Base-by-base conservation (phyloP, 805 yeast species). In the Cyberlindnera euphorbiae region DNA sequence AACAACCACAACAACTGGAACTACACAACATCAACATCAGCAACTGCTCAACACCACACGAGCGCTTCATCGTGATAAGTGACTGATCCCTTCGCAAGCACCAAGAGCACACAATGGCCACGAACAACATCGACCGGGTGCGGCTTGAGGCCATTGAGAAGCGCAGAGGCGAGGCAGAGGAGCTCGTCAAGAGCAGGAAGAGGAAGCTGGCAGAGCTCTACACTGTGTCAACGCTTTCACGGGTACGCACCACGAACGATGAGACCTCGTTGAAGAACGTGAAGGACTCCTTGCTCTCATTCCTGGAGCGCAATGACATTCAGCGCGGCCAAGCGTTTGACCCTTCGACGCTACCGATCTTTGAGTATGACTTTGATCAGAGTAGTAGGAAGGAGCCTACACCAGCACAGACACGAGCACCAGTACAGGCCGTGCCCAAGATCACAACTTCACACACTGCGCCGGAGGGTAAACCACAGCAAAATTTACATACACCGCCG, bases 191-290 rank as follows among this genome's bases (percentile, higher is more conserved):
- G 41, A 62, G 64, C 30, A 62, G 87, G 32, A 76, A 76, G 47
- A 61, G 79, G 18, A 76, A 75, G 49, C 62, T 81, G 17, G 67
- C 81, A 2, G 83, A 79, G 54, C 59, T 81, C 13, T 80, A 75
- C 51, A 73, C 78, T 44, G 69, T 80, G 11, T 65, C 83, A 9
- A 56, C 75, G 41, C 56, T 75, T 34, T 75, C 79, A 14, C 61
- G 66, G 38, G 53, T 72, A 37, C 38, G 64, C 30, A 49, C 56
- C 5, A 46, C 77, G 63, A 32, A 62, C 52, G 45, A 66, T 67
- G 40, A 64, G 50, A 41, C 64, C 48, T 33, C 65, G 50, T 63
- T 43, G 36, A 53, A 53, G 39, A 64, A 47, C 44, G 62, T 58
- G 17, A 69, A 64, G 44, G 66, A 59, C 49, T 66, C 56, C 31